A percentile compares a stretch with the other conserved stretches of the same genome.
Conservation (phyloP, 1,284 basidiomycete genomes). For the Vanrija sp. region DNA sequence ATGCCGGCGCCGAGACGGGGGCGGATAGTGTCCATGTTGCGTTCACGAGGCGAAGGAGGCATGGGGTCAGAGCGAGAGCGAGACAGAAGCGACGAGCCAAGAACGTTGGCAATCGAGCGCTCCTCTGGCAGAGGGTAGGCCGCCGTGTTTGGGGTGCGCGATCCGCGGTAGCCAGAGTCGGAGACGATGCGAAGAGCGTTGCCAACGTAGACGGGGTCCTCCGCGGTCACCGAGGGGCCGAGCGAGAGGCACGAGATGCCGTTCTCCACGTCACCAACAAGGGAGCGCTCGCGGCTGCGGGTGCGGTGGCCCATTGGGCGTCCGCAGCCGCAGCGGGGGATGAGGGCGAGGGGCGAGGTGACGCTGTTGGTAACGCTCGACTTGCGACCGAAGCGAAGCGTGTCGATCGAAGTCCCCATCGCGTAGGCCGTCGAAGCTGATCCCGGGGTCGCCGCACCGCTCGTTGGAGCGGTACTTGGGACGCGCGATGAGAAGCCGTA, state of each 20-base stretch:
- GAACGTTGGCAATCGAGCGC: constrained; percentile 10
- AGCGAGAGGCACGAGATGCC: constrained; percentile 34
- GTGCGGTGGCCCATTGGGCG: constrained; percentile 33
- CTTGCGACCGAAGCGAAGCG: constrained; percentile 44
- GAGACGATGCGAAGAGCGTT: constrained; percentile 21
- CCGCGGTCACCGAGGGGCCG: constrained; percentile 22
- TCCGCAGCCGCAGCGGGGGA: constrained; percentile 42
- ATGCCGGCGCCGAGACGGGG: not conserved
- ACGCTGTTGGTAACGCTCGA: constrained; percentile 40
- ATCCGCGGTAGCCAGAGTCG: constrained; percentile 17
- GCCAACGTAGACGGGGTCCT: constrained; percentile 4
- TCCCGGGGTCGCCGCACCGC: constrained; percentile 9
- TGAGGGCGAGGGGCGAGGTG: constrained; percentile 41
- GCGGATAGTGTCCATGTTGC: not conserved
- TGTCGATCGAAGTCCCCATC: constrained; percentile 37
- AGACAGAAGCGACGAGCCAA: constrained; percentile 29
- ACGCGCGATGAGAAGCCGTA: constrained; percentile 12
- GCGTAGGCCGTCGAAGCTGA: constrained; percentile 17
- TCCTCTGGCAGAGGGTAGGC: constrained; percentile 16
- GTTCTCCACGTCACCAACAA: constrained; percentile 17
- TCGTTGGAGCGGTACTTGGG: constrained; percentile 3
- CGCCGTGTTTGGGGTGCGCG: constrained; percentile 11
- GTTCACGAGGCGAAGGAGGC: constrained; percentile 10
- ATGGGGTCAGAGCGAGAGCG: constrained; percentile 43
- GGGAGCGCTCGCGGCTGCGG: constrained; percentile 11